These are phyloP conservation scores for Schizothecium vesticola DNA, from an alignment of 495 filamentous ascomycete genomes.

Conservation along the genomic window DNA sequence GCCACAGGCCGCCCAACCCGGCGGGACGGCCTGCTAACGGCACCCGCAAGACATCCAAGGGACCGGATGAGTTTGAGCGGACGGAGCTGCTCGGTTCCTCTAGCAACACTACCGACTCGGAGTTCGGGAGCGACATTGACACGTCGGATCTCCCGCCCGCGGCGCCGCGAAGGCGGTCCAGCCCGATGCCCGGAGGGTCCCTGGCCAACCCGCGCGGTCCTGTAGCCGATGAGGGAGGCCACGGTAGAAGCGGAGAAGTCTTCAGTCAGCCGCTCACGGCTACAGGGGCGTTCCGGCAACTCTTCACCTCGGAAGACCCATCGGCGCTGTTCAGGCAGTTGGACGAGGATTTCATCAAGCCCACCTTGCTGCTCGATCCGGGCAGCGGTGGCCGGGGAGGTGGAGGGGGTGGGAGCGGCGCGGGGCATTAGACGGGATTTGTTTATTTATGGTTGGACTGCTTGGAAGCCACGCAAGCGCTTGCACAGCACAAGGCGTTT, in stretches of 20 bases:
- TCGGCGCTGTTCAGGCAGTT: conserved; percentile 87
- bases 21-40: conserved; percentile 38
- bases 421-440: conserved; percentile 3
- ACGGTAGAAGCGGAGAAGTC: conserved; percentile 13
- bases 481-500: neutral
- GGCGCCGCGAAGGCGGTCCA: conserved; percentile 46
- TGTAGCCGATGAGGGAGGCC: conserved; percentile 19
- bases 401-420: conserved; percentile 12
- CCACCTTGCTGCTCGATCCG: conserved; percentile 75
- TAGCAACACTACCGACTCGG: conserved; percentile 57
- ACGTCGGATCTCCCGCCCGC: conserved; percentile 57
- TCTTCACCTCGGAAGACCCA: conserved; percentile 73
- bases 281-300: conserved; percentile 62
- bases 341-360: conserved; percentile 96
- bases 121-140: conserved; percentile 59
- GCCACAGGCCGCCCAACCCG: conserved; percentile 44
- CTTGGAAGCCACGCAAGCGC: neutral
- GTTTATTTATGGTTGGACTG: neutral
- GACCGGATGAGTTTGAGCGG: conserved; percentile 53
- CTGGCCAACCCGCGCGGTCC: neutral
- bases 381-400: conserved; percentile 28
- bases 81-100: conserved; percentile 54
- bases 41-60: conserved; percentile 43
- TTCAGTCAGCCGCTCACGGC: conserved; percentile 53
- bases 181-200: conserved; percentile 43